Conservation (phyloP, 2,329 filamentous ascomycete genomes). For the Diatrype stigma region DNA sequence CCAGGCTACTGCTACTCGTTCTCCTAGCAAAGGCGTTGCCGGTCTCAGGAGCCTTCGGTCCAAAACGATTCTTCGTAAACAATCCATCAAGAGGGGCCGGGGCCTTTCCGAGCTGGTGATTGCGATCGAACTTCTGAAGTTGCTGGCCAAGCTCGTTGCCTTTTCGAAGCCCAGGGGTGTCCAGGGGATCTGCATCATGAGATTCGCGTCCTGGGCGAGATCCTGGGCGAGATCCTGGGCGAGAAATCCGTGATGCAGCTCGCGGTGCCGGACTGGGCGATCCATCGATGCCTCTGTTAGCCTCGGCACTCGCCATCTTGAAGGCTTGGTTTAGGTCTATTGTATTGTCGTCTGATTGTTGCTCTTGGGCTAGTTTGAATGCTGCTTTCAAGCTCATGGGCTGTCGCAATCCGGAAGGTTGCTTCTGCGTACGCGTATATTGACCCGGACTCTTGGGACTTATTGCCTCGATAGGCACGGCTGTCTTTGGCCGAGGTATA, state of each 20-base stretch:
- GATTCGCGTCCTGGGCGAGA: constrained; percentile 15
- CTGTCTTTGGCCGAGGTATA: constrained; percentile 21
- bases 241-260: constrained; percentile 1
- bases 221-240: not conserved
- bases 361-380: constrained; percentile 22
- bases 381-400: constrained; percentile 23
- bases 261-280: constrained; percentile 29
- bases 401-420: constrained; percentile 21
- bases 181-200: constrained; percentile 8
- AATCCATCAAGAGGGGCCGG: constrained; percentile 26
- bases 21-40: constrained; percentile 29
- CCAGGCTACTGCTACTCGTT: constrained; percentile 30
- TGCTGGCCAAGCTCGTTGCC: constrained; percentile 27
- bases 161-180: constrained; percentile 19
- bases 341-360: constrained; percentile 19
- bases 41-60: constrained; percentile 33
- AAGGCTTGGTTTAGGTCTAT: constrained; percentile 22
- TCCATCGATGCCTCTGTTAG: constrained; percentile 22
- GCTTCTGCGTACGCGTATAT: constrained; percentile 4
- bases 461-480: constrained; percentile 2
- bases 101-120: constrained; percentile 20
- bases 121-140: constrained; percentile 26
- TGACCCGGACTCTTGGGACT: constrained; percentile 2
- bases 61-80: constrained; percentile 31
- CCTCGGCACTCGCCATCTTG: constrained; percentile 23